Conservation (phyloP, 371 early-diverging fungal genomes). For the Haplosporangium sp. region DNA sequence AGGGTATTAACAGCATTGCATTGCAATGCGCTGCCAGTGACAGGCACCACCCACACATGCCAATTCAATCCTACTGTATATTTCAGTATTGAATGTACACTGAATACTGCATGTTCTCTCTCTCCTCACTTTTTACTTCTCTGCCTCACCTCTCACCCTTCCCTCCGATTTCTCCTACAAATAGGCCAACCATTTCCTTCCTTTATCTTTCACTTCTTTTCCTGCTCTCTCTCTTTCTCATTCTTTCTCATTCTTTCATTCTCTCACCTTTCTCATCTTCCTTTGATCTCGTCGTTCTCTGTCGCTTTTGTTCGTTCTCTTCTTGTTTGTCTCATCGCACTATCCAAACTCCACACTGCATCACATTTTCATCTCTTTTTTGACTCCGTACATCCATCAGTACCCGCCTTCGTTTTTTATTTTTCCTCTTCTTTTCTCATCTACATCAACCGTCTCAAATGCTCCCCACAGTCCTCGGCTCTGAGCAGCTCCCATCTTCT, state of each 20-base stretch:
- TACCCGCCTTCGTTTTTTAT: not conserved
- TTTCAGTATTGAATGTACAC: no score
- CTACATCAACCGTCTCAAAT: not conserved
- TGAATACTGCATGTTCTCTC: no score
- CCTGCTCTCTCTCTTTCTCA: not conserved
- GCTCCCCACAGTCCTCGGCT: not conserved
- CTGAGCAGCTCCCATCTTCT: not conserved
- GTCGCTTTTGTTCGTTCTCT: conserved; percentile 1
- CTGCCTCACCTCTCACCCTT: not conserved
- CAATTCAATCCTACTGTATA: no score
- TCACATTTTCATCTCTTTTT: no score
- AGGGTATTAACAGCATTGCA: no score
- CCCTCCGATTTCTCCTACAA: conserved; percentile 4
- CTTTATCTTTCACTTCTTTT: not conserved
- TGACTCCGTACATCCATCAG: no score
- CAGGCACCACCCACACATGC: no score
- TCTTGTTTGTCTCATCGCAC: no score
- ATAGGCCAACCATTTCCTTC: conserved; percentile 7
- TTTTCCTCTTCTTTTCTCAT: conserved; percentile 5
- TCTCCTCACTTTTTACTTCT: no score
- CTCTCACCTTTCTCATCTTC: not conserved
- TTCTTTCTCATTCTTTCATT: conserved; percentile 1
- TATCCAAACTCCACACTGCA: no score
- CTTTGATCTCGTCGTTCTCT: not conserved
- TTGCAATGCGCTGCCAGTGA: no score